Evolutionary conservation across 2,329 filamentous ascomycete species (phyloP), one percentile per base, ranked within the genome.

Genomic region (Neophaeococcomyces aloes): DNA sequence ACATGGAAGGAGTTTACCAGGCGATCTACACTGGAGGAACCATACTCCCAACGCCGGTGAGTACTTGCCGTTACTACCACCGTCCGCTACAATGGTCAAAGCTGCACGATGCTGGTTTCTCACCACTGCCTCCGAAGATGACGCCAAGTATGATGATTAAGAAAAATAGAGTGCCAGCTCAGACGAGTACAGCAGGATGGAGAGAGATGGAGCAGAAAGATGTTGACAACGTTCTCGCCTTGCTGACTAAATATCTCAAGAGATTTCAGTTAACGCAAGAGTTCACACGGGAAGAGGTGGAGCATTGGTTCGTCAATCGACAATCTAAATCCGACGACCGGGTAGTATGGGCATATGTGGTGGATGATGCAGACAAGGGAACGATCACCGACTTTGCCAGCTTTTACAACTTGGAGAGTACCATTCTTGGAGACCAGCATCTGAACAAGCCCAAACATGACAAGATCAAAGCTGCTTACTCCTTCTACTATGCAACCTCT

Each of bases 381-480:
- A 86, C 86, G 56, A 85, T 98, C 58, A 95, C 86, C 29, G 91
- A 98, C 65, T 95, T 94, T 67, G 83, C 95, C 67, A 95, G 87
- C 29, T 98, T 96, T 68, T 98, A 96, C 71, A 81, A 79, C 59
- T 81, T 98, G 27, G 87, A 94, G 61, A 94, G 87, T 13, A 91
- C 86, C 1, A 83, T 95, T 46, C 93, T 98, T 57, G 52, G 53
- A 7, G 48, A 51, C 7, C 38, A 46, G 44, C 44, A 46, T 40
- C 23, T 10, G 29, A 17, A 27, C 7, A 18, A 19, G 7, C 80
- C 82, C 54, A 79, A 86, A 59, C 69, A 76, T 35, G 75, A 78
- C 47, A 77, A 79, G 45, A 79, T 98, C 57, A 83, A 81, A 53
- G 91, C 89, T 3, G 91, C 91, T 23, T 98, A 98, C 65, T 76